Conservation (phyloP, 2,329 filamentous ascomycete genomes). For the Microdochium paspali region DNA sequence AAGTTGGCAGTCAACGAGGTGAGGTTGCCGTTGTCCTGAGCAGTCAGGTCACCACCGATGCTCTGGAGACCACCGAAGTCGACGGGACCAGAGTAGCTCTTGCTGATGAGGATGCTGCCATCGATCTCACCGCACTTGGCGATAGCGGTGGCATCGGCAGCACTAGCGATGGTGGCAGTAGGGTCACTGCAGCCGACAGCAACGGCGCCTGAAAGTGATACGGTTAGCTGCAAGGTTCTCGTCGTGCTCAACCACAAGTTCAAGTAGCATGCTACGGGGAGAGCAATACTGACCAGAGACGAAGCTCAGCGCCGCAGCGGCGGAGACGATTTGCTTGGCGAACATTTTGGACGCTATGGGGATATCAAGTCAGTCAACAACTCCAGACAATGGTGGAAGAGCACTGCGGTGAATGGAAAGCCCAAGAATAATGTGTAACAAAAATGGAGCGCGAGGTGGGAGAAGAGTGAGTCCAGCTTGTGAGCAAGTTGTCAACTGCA, state of each 20-base stretch:
- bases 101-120: slow-evolving; percentile 58
- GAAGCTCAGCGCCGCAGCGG: slow-evolving; percentile 31
- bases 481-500: too few species aligned
- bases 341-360: slow-evolving; percentile 31
- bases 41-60: slow-evolving; percentile 47
- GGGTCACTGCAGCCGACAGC: slow-evolving; percentile 21
- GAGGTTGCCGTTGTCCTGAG: slow-evolving; percentile 51
- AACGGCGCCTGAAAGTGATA: slow-evolving; percentile 12
- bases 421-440: slow-evolving; percentile 1
- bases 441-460: neutral
- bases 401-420: neutral
- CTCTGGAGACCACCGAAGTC: slow-evolving; percentile 49
- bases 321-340: slow-evolving; percentile 33
- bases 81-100: slow-evolving; percentile 45
- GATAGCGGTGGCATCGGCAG: slow-evolving; percentile 50
- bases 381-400: slow-evolving; percentile 2
- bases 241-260: neutral
- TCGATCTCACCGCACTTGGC: slow-evolving; percentile 57
- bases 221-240: neutral
- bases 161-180: slow-evolving; percentile 51
- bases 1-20: slow-evolving; percentile 51
- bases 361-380: slow-evolving; percentile 5
- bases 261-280: neutral
- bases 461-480: too few species aligned
- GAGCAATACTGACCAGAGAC: slow-evolving; percentile 29